These are phyloP conservation scores for Tetrastigma voinierianum DNA, from an alignment of 164 flowering plant genomes.

Conservation along the genomic window DNA sequence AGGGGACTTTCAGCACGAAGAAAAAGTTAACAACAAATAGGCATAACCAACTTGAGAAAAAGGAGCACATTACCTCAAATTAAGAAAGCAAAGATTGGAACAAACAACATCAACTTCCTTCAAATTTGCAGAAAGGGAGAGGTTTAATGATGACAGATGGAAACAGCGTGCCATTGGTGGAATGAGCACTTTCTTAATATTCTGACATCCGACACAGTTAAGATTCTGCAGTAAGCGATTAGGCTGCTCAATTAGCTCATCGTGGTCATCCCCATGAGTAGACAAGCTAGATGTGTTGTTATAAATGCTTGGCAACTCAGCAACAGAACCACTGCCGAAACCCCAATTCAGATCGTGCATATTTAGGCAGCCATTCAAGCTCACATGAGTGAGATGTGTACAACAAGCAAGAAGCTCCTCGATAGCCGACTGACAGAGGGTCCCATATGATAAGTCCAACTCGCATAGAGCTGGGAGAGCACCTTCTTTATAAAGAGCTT, in stretches of 20 bases:
- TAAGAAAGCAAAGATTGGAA: slow-evolving; percentile 65
- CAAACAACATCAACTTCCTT: slow-evolving; percentile 88
- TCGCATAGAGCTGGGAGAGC: slow-evolving; percentile 82
- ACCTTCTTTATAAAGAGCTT: slow-evolving; percentile 73
- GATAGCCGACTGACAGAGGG: slow-evolving; percentile 82
- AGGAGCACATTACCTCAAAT: slow-evolving; percentile 62
- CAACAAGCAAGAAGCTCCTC: slow-evolving; percentile 91
- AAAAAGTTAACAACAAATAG: not conserved
- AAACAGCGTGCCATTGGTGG: slow-evolving; percentile 68
- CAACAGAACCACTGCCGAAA: slow-evolving; percentile 19
- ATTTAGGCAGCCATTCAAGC: slow-evolving; percentile 84
- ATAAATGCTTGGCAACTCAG: slow-evolving; percentile 21
- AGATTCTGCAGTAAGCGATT: slow-evolving; percentile 73
- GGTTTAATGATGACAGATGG: slow-evolving; percentile 75
- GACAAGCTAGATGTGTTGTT: slow-evolving; percentile 14
- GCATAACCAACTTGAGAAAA: not conserved
- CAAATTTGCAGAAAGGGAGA: slow-evolving; percentile 79
- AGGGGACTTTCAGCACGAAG: slow-evolving; percentile 3
- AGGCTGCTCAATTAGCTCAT: slow-evolving; percentile 36
- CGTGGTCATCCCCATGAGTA: slow-evolving; percentile 20
- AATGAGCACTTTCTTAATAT: slow-evolving; percentile 79
- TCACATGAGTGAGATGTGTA: slow-evolving; percentile 85
- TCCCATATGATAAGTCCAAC: slow-evolving; percentile 87
- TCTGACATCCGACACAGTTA: slow-evolving; percentile 93
- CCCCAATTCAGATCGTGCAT: slow-evolving; percentile 98